Percentiles rank a stretch among this genome's conserved stretches.
These are phyloP conservation scores for Penicillium ochrochloron DNA, from an alignment of 495 filamentous ascomycete genomes.

Conservation along the genomic window DNA sequence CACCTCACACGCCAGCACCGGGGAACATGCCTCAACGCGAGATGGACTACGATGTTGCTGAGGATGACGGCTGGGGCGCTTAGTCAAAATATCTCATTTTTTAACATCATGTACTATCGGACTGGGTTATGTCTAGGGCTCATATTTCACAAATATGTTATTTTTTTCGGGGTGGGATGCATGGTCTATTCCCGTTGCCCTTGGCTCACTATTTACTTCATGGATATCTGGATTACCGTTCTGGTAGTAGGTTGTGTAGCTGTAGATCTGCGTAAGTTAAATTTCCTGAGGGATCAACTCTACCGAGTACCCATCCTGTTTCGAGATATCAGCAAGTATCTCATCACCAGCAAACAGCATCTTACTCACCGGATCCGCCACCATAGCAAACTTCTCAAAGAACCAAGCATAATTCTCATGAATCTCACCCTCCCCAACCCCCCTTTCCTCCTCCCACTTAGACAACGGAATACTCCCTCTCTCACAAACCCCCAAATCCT, in stretches of 20 bases:
- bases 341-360: neutral
- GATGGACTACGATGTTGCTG: constrained; percentile 59
- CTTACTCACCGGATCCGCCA: constrained; percentile 45
- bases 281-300: constrained; percentile 35
- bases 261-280: neutral
- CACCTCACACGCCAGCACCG: constrained; percentile 25
- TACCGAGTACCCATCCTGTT: constrained; percentile 35
- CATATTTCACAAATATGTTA: constrained; percentile 10
- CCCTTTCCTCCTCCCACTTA: constrained; percentile 42
- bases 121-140: constrained; percentile 14
- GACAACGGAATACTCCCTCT: constrained; percentile 41
- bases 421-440: constrained; percentile 39
- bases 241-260: neutral
- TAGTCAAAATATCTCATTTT: constrained; percentile 15
- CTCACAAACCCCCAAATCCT: constrained; percentile 40
- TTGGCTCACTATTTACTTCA: neutral
- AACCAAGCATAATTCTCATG: constrained; percentile 42
- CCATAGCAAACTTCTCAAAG: constrained; percentile 46
- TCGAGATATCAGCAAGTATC: constrained; percentile 1
- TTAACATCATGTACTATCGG: constrained; percentile 19
- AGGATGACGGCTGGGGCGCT: constrained; percentile 54
- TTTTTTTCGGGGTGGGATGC: constrained; percentile 3
- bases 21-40: constrained; percentile 28
- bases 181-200: constrained; percentile 4
- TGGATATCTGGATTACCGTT: neutral